Conservation (phyloP, 2,329 filamentous ascomycete genomes). For the Aspergillus ustus region DNA sequence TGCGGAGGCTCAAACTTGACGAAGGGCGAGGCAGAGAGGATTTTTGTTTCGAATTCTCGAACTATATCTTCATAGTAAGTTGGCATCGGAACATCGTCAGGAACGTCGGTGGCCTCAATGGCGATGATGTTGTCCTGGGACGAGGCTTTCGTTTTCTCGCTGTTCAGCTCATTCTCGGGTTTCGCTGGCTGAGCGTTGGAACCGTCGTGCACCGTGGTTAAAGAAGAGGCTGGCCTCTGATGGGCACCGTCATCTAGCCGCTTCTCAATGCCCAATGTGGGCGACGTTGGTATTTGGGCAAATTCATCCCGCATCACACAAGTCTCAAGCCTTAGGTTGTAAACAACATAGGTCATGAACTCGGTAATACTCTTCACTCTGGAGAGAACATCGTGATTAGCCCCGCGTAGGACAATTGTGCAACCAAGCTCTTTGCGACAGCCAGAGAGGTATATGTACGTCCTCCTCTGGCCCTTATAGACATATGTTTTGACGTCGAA, state of each 20-base stretch:
- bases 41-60: constrained; percentile 87
- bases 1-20: constrained; percentile 95
- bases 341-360: constrained; percentile 99
- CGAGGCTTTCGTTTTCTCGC: constrained; percentile 23
- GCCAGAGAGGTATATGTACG: constrained; percentile 92
- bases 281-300: constrained; percentile 74
- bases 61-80: constrained; percentile 97
- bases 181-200: constrained; percentile 12
- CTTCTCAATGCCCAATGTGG: constrained; percentile 50
- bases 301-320: constrained; percentile 93
- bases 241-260: constrained; percentile 17
- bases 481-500: constrained; percentile 98
- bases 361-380: constrained; percentile 93
- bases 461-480: constrained; percentile 82
- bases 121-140: constrained; percentile 23
- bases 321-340: constrained; percentile 94
- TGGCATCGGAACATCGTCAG: constrained; percentile 80
- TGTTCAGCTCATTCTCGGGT: constrained; percentile 23
- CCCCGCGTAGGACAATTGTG: constrained; percentile 88
- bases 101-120: constrained; percentile 56
- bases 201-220: constrained; percentile 13
- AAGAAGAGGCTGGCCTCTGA: constrained; percentile 3
- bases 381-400: constrained; percentile 69
- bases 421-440: constrained; percentile 89
- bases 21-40: constrained; percentile 93